phyloP scores from a whole-genome alignment of 106 monocot species.

The Amphibolis antarctica region DNA sequence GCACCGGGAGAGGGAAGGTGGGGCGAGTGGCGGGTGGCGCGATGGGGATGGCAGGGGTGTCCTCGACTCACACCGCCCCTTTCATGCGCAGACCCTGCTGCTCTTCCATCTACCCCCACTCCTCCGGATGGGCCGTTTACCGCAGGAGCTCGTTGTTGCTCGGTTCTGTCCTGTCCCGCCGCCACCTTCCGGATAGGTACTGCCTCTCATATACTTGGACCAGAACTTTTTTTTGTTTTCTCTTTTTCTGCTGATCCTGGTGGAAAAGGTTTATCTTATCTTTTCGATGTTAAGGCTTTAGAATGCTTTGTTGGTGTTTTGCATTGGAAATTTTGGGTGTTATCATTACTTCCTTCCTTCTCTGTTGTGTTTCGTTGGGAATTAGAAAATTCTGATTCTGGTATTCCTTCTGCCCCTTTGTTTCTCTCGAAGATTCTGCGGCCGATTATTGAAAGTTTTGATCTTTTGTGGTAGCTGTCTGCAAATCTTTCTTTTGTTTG shows the following conservation, averaged over 20 bases:
- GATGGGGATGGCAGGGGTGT: conserved; percentile 19
- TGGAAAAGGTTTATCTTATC: too few relatives aligned
- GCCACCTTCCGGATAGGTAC: neutral
- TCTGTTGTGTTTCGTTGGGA: too few relatives aligned
- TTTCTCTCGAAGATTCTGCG: too few relatives aligned
- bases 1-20: conserved; percentile 17
- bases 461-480: too few relatives aligned
- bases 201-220: neutral
- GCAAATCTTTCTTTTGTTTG: too few relatives aligned
- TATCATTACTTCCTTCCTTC: too few relatives aligned
- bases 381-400: too few relatives aligned
- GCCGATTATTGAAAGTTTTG: too few relatives aligned
- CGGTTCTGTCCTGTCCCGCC: neutral
- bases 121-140: neutral
- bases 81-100: neutral
- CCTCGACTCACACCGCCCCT: conserved; percentile 1
- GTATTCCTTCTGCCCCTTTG: too few relatives aligned
- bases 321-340: too few relatives aligned
- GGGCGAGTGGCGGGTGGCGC: conserved; percentile 17
- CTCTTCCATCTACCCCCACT: neutral
- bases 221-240: neutral
- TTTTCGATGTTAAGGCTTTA: too few relatives aligned
- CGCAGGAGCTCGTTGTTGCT: too few relatives aligned
- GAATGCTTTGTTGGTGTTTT: neutral
- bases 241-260: neutral